Evolutionary conservation across 129 eudicot genomes (phyloP).

Genomic region (Daucus carota): DNA sequence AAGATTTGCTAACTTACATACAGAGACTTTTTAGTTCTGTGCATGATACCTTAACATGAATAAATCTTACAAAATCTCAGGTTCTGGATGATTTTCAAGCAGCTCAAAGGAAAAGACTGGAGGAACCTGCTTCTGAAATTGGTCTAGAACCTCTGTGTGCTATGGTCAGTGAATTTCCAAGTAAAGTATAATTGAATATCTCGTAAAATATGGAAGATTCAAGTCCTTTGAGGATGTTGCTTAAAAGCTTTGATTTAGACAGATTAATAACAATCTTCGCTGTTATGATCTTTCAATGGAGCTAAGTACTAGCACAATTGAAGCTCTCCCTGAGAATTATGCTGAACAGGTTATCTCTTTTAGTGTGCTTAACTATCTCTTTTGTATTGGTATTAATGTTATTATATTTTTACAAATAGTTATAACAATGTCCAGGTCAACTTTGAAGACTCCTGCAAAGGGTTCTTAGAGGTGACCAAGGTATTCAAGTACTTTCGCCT

Average conservation of each 20-base stretch:
- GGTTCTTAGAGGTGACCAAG: constrained; percentile 96
- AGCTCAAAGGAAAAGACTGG: constrained; percentile 81
- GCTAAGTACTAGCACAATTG: constrained; percentile 80
- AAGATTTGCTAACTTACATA: neutral
- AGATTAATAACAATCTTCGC: constrained; percentile 89
- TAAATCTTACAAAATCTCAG: constrained; percentile 21
- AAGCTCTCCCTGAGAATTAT: constrained; percentile 83
- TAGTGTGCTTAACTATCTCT: neutral
- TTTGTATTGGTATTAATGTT: neutral
- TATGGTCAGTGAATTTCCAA: constrained; percentile 44
- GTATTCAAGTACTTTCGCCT: constrained; percentile 19
- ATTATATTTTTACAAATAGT: neutral
- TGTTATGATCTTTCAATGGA: constrained; percentile 98
- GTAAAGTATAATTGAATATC: neutral
- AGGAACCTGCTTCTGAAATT: constrained; percentile 96
- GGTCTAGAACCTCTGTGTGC: constrained; percentile 95
- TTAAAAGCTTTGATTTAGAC: constrained; percentile 15
- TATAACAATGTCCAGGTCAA: constrained; percentile 48
- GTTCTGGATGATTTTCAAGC: constrained; percentile 95
- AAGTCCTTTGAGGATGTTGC: neutral
- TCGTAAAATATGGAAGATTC: neutral
- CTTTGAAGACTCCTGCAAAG: constrained; percentile 99
- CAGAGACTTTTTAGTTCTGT: neutral
- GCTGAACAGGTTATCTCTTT: constrained; percentile 95
- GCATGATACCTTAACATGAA: neutral